These are phyloP conservation scores for Penicillium manginii DNA, from an alignment of 495 filamentous ascomycete species.

Conservation along the genomic window DNA sequence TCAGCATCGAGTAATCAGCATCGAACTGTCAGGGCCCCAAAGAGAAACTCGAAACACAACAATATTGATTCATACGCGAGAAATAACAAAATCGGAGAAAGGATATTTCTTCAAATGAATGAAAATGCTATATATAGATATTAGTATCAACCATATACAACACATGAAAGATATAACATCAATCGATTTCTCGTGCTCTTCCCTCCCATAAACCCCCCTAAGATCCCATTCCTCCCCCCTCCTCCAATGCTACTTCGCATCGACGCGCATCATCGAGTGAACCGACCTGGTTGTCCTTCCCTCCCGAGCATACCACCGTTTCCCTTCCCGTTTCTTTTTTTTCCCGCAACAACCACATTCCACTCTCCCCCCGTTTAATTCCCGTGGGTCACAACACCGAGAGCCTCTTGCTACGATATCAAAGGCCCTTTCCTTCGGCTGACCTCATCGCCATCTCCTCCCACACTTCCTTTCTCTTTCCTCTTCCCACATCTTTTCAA, in stretches of 20 bases:
- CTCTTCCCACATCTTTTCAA: not conserved
- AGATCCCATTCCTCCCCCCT: too few species aligned
- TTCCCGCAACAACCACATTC: constrained; percentile 33
- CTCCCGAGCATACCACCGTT: not conserved
- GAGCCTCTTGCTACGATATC: too few species aligned
- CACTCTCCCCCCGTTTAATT: constrained; percentile 11
- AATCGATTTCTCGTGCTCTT: too few species aligned
- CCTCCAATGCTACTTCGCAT: too few species aligned
- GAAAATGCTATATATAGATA: too few species aligned
- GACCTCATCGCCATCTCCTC: constrained; percentile 33
- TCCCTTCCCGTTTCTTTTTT: constrained; percentile 12
- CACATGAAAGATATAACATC: too few species aligned
- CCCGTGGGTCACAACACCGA: constrained; percentile 43
- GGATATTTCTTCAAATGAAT: too few species aligned
- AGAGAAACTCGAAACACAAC: constrained; percentile 9
- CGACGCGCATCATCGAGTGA: constrained; percentile 1
- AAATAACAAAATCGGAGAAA: too few species aligned
- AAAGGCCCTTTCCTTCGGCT: constrained; percentile 27
- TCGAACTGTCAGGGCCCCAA: constrained; percentile 7
- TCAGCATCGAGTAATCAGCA: constrained; percentile 12
- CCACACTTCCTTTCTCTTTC: constrained; percentile 21
- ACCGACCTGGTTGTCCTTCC: not conserved
- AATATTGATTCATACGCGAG: not conserved
- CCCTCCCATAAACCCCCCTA: too few species aligned
- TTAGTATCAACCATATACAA: too few species aligned